Conservation (phyloP, 192 early-diverging fungal species). For the Coemansia sp. region DNA sequence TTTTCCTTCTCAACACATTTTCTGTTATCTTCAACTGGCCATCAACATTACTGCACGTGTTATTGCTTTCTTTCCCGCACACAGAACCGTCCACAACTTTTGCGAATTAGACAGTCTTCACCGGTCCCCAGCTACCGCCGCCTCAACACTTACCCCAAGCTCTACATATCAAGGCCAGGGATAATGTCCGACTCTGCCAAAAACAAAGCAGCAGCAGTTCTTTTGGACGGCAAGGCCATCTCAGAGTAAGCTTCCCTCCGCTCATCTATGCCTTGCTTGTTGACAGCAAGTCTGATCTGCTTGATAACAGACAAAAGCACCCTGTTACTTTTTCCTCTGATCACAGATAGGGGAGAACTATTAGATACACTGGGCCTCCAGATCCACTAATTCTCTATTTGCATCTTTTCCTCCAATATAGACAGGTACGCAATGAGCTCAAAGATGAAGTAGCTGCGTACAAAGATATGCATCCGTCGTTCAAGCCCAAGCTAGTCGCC, state of each 20-base stretch:
- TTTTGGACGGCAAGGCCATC: conserved; percentile 35
- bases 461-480: conserved; percentile 63
- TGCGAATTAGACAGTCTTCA: not conserved
- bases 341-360: too few species aligned
- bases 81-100: not conserved
- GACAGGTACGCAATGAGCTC: conserved; percentile 65
- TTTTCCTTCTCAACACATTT: not conserved
- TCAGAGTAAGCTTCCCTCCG: conserved; percentile 39
- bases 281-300: not conserved
- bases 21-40: not conserved
- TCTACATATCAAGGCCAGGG: not conserved
- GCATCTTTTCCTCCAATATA: conserved; percentile 3
- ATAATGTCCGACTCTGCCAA: conserved; percentile 18
- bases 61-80: not conserved
- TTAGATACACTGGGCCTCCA: too few species aligned
- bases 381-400: too few species aligned
- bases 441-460: conserved; percentile 67
- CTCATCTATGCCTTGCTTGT: too few species aligned
- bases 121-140: not conserved
- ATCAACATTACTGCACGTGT: not conserved
- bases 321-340: too few species aligned
- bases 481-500: conserved; percentile 81
- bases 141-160: conserved; percentile 5
- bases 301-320: too few species aligned
- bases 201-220: conserved; percentile 7